These are phyloP conservation scores for Fusarium fujikuroi DNA, from an alignment of 2,329 filamentous ascomycete genomes.

Conservation along the genomic window DNA sequence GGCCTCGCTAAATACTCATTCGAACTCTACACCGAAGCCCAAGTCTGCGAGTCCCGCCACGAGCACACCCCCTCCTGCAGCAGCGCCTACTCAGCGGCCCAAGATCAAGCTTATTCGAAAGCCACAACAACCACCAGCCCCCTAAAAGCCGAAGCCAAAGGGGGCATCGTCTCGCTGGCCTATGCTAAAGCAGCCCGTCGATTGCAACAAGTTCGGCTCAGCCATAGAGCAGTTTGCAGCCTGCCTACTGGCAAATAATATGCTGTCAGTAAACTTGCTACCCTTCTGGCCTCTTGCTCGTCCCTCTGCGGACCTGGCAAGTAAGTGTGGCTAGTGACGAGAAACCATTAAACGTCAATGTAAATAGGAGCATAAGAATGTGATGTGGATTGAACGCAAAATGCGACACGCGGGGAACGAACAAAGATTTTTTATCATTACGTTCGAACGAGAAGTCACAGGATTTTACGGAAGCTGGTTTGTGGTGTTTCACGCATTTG, in stretches of 20 bases:
- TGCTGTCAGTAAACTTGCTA: neutral
- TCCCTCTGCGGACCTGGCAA: neutral
- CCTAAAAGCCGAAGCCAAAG: slow-evolving; percentile 27
- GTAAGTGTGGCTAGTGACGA: neutral
- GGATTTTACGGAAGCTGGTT: slow-evolving; percentile 7
- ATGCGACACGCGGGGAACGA: neutral
- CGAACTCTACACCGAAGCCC: slow-evolving; percentile 33
- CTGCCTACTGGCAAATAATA: neutral
- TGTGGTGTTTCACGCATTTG: slow-evolving; percentile 3
- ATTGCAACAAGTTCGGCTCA: neutral
- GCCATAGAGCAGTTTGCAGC: neutral
- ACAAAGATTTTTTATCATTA: neutral
- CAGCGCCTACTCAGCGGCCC: slow-evolving; percentile 41
- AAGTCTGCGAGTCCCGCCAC: slow-evolving; percentile 42
- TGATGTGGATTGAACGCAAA: neutral
- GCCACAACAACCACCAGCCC: slow-evolving; percentile 41
- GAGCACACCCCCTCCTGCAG: slow-evolving; percentile 38
- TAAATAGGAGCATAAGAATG: neutral
- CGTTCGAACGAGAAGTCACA: neutral
- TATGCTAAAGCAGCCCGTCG: neutral
- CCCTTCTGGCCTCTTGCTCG: neutral
- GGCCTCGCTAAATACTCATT: slow-evolving; percentile 39
- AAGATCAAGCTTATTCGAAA: slow-evolving; percentile 55
- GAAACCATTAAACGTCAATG: neutral
- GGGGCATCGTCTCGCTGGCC: neutral